These are phyloP conservation scores for Penicillium sp. DNA, from an alignment of 2,329 filamentous ascomycete genomes.

Conservation along the genomic window DNA sequence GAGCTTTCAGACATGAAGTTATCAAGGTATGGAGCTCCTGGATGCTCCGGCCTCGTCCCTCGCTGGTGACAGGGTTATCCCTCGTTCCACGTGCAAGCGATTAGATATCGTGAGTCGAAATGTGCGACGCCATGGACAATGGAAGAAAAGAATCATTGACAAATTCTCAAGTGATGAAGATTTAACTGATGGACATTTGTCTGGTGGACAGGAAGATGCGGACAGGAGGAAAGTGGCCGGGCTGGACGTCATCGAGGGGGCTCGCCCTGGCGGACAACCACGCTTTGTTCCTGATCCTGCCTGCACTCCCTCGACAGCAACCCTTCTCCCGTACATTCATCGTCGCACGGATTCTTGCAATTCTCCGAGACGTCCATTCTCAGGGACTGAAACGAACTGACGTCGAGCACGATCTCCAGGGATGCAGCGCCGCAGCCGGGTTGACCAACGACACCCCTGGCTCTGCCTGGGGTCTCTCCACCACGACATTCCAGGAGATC, in stretches of 20 bases:
- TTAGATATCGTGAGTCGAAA: not conserved
- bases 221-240: too few species aligned
- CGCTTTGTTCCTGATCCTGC: conserved; percentile 5
- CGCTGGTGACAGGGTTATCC: conserved; percentile 10
- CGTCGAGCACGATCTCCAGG: conserved; percentile 1
- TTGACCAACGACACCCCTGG: conserved; percentile 14
- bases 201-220: too few species aligned
- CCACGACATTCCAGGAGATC: conserved; percentile 18
- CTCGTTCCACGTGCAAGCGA: conserved; percentile 17
- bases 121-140: not conserved
- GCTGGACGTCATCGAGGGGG: too few species aligned
- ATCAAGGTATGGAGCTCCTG: conserved; percentile 19
- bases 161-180: too few species aligned
- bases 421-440: not conserved
- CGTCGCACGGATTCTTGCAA: too few species aligned
- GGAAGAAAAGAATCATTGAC: too few species aligned
- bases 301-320: conserved; percentile 6
- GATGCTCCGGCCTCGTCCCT: conserved; percentile 12
- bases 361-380: conserved; percentile 13
- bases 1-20: conserved; percentile 12
- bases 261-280: too few species aligned
- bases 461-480: conserved; percentile 4
- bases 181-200: too few species aligned
- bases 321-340: too few species aligned
- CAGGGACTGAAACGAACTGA: conserved; percentile 15